Evolutionary conservation across 169 alveolate genomes (phyloP).

Genomic region (Plasmodium yoelii): DNA sequence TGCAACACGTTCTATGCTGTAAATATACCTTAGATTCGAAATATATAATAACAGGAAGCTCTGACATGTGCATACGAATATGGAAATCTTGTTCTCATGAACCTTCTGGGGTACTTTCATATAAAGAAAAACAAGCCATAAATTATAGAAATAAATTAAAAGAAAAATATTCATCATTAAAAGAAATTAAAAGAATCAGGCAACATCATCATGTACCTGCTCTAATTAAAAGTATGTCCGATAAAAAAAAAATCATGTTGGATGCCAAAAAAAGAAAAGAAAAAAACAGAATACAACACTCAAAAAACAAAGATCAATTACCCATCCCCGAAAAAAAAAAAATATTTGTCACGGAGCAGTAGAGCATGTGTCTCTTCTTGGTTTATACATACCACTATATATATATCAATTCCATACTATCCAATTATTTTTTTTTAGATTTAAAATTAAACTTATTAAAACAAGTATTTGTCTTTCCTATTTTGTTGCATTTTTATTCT

Average conservation of each 20-base stretch:
- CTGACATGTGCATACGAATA: conserved; percentile 97
- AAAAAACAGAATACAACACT: conserved; percentile 70
- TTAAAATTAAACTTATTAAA: no score
- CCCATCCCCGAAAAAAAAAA: conserved; percentile 60
- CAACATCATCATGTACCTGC: conserved; percentile 91
- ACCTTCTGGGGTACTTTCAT: conserved; percentile 80
- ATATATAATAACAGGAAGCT: conserved; percentile 96
- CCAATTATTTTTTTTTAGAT: no score
- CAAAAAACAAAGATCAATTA: conserved; percentile 32
- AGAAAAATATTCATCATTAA: conserved; percentile 86
- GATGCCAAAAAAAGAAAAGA: conserved; percentile 85
- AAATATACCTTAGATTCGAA: conserved; percentile 95
- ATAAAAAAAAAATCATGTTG: conserved; percentile 79
- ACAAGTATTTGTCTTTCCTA: no score
- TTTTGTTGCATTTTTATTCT: no score
- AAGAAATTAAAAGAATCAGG: conserved; percentile 90
- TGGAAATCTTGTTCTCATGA: conserved; percentile 94
- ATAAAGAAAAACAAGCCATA: conserved; percentile 88
- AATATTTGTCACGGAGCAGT: conserved; percentile 74
- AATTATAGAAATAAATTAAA: conserved; percentile 88
- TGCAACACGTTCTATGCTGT: conserved; percentile 95
- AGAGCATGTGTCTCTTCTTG: background rate
- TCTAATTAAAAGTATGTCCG: conserved; percentile 84
- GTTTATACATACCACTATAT: background rate
- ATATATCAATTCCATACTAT: no score